Conservation (phyloP, 2,329 filamentous ascomycete species). For the Periconia sp. region DNA sequence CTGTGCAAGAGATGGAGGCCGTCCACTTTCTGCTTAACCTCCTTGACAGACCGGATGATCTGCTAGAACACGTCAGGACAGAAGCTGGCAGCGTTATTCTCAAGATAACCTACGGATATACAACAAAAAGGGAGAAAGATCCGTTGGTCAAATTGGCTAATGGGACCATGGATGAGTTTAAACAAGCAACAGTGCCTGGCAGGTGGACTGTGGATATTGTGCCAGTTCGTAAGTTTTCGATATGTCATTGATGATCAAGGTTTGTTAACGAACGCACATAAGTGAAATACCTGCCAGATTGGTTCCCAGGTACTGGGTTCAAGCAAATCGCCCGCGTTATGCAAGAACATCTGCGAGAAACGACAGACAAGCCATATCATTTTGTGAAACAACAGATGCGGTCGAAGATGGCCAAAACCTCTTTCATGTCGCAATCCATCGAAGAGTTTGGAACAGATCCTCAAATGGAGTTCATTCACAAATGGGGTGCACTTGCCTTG, state of each 20-base stretch:
- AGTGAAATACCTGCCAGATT: conserved; percentile 47
- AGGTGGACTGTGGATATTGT: conserved; percentile 51
- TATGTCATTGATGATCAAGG: not conserved
- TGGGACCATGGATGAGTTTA: conserved; percentile 45
- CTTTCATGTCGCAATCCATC: conserved; percentile 44
- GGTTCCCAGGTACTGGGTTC: conserved; percentile 50
- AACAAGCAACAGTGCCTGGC: conserved; percentile 45
- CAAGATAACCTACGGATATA: conserved; percentile 47
- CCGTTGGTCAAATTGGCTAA: conserved; percentile 48
- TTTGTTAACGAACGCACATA: not conserved
- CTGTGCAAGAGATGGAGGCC: conserved; percentile 22
- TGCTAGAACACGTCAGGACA: conserved; percentile 25
- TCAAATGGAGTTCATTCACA: conserved; percentile 35
- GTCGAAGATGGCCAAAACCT: conserved; percentile 26
- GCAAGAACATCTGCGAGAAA: conserved; percentile 27
- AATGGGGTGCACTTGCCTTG: conserved; percentile 45
- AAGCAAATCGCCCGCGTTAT: conserved; percentile 42
- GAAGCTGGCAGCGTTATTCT: conserved; percentile 31
- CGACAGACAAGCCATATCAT: conserved; percentile 42
- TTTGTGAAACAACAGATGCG: conserved; percentile 45
- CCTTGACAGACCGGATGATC: conserved; percentile 15
- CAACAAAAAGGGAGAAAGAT: conserved; percentile 44
- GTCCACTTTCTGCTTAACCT: conserved; percentile 26
- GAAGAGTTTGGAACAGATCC: conserved; percentile 26
- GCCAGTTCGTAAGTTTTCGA: conserved; percentile 39